These are phyloP conservation scores for Cladosporium sp. DNA, from an alignment of 2,329 filamentous ascomycete genomes.

Conservation along the genomic window DNA sequence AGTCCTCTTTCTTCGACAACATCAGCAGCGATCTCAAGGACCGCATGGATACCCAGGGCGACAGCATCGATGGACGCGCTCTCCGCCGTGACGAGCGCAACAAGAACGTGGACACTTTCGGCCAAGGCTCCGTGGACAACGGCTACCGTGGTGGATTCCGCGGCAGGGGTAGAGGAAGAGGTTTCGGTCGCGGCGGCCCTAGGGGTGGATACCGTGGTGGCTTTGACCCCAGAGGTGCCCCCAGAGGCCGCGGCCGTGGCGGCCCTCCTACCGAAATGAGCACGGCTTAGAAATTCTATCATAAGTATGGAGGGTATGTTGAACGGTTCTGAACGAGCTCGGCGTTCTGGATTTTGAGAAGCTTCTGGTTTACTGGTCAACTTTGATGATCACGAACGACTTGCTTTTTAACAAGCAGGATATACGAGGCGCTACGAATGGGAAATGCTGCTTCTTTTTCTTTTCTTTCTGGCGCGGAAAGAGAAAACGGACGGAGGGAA, in stretches of 20 bases:
- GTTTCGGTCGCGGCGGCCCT: slow-evolving; percentile 21
- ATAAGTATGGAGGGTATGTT: too few relatives aligned
- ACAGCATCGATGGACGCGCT: slow-evolving; percentile 70
- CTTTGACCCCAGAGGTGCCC: background rate
- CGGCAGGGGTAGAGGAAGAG: slow-evolving; percentile 67
- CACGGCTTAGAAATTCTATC: background rate
- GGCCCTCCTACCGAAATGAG: slow-evolving; percentile 1
- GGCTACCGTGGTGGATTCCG: slow-evolving; percentile 70
- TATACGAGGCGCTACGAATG: too few relatives aligned
- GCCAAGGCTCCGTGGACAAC: slow-evolving; percentile 86
- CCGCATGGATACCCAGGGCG: slow-evolving; percentile 53
- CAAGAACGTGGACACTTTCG: slow-evolving; percentile 96
- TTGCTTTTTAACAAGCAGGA: too few relatives aligned
- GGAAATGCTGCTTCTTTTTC: too few relatives aligned
- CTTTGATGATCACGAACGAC: too few relatives aligned
- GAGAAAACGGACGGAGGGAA: too few relatives aligned
- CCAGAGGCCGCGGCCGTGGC: slow-evolving; percentile 6
- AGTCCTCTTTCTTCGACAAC: slow-evolving; percentile 93
- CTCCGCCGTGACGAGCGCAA: slow-evolving; percentile 90
- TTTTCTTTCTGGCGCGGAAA: too few relatives aligned
- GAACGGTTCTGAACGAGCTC: too few relatives aligned
- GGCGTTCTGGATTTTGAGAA: too few relatives aligned
- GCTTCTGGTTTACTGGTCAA: too few relatives aligned
- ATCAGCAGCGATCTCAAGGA: slow-evolving; percentile 93
- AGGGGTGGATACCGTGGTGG: slow-evolving; percentile 2